Evolutionary conservation across 2,329 filamentous ascomycete species (phyloP), one percentile per base, ranked within the genome.

Genomic region (Diaporthe sp.): DNA sequence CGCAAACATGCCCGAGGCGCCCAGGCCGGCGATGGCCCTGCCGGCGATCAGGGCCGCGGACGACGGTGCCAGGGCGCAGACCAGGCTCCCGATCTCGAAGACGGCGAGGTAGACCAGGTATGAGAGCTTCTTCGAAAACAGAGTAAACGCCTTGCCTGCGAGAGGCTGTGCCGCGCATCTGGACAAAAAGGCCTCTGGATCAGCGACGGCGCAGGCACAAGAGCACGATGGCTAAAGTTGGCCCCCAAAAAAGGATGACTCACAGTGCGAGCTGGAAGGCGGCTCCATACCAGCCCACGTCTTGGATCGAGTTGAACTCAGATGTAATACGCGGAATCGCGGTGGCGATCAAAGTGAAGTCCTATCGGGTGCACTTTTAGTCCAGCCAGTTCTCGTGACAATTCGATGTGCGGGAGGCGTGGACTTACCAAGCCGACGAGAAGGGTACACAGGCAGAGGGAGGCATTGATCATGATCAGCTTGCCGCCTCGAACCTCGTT

Each of bases 11-110:
- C 85, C 85, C 2, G 79, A 78, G 1, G 84, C 85, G 5, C 85
- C 85, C 49, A 83, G 77, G 71, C 85, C 85, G 75, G 82, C 82
- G 47, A 86, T 81, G n/a, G 82, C 84, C 49, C 85, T 80, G n/a
- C 85, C 85, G n/a, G 85, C 76, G 72, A 88, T 88, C 20, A 88
- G 76, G 37, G 83, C 83, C 77, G 85, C 79, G 81, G 85, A 85
- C 31, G 63, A 82, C 2, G 82, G 82, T 10, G 84, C 84, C 1
- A 78, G 84, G 57, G 84, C 85, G 72, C 85, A 86, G 4, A 84
- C 73, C 12, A 82, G 78, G 58, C 67, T 78, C 42, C 78, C 79
- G 13, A 73, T 68, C 61, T 68, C 67, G 71, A 77, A 78, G 8
- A 78, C 42, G 83, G 12, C 20, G 47, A 85, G 79, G 42, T 80